Conservation (phyloP, 2,329 filamentous ascomycete species). For the Saccharata proteae region DNA sequence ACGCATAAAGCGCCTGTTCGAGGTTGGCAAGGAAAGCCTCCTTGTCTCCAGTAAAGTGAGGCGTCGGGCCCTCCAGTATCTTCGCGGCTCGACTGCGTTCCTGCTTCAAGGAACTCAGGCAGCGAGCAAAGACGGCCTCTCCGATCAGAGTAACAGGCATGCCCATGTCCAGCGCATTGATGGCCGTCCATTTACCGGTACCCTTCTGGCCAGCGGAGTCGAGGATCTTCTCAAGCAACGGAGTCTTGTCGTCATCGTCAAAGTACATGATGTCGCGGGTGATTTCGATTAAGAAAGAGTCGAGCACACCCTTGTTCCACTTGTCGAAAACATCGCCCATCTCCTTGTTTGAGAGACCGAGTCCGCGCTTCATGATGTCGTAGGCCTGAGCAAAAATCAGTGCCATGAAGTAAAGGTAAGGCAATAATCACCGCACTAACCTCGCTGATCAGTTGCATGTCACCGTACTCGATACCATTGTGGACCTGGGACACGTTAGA, state of each 20-base stretch:
- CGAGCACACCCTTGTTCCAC: conserved; percentile 98
- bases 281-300: conserved; percentile 97
- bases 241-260: conserved; percentile 84
- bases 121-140: conserved; percentile 90
- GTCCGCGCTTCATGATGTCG: conserved; percentile 98
- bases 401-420: no score
- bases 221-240: conserved; percentile 96
- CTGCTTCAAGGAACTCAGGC: conserved; percentile 85
- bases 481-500: conserved; percentile 42
- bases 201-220: conserved; percentile 98
- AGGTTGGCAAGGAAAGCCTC: conserved; percentile 91
- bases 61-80: conserved; percentile 65
- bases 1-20: conserved; percentile 96
- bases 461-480: conserved; percentile 99
- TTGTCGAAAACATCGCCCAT: conserved; percentile 88
- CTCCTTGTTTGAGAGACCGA: conserved; percentile 81
- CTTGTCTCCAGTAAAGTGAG: conserved; percentile 80
- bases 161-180: conserved; percentile 95
- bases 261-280: conserved; percentile 97
- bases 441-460: conserved; percentile 99
- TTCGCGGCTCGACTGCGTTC: conserved; percentile 76
- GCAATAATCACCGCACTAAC: conserved; percentile 47
- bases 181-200: conserved; percentile 99
- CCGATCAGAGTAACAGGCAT: conserved; percentile 98
- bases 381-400: conserved; percentile 73